Evolutionary conservation across 2,329 filamentous ascomycete species (phyloP), one percentile per base, ranked within the genome.

Genomic region (Neofusicoccum cordaticola): DNA sequence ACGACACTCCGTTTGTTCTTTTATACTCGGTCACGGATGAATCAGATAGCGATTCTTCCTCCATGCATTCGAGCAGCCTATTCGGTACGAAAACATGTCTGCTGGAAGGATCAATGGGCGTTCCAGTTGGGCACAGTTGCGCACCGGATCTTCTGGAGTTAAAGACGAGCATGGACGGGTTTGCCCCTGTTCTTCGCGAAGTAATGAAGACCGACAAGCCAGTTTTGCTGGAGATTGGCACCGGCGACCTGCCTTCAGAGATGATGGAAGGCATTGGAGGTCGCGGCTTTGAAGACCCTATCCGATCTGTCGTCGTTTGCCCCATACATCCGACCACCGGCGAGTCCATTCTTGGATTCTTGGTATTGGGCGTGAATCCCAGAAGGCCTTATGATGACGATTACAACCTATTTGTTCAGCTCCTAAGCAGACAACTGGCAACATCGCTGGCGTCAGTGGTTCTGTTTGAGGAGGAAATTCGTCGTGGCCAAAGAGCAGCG

Each of bases 391-490:
- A 91, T 70, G 90, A 95, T 69, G 88, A 90, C 42, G 91, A 94
- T 68, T 95, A 94, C 71, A 86, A 86, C 67, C 81, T 94, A 0
- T 95, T 94, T 70, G 83, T 94, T 42, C 88, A 90, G 69, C 82
- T 94, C 0, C 78, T 94, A 4, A 89, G 88, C 52, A 85, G 90
- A 22, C 91, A 94, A 72, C 80, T 94, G 8, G 90, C 89, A 8
- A 94, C 91, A 0, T 92, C 90, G 0, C 84, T 94, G 74, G 91
- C 91, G 1, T 93, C 90, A 0, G 91, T 93, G 0, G 90, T 93
- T 0, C 77, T 95, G 1, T 93, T 93, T 65, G 91, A 94, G 73
- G 91, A 94, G 69, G 91, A 95, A 73, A 93, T 94, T 68, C 85
- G 85, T 65, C 84, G 90, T 66, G 89, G 90, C 0, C 88, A 92